Evolutionary conservation across 2,329 filamentous ascomycete genomes (phyloP).

Genomic region (Pezicula neosporulosa): DNA sequence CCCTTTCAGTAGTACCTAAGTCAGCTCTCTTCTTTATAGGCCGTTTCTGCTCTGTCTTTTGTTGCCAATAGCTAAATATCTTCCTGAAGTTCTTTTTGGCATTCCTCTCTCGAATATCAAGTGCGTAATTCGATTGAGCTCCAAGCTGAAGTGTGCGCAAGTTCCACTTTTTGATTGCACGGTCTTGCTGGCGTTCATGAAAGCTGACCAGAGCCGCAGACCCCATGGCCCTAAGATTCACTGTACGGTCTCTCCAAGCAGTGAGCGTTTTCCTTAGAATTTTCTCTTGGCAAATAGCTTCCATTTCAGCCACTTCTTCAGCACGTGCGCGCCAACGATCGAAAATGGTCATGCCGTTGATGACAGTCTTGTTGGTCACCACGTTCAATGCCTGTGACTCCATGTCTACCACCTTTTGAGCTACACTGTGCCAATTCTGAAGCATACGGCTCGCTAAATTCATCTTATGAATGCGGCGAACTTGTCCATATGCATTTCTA

Average conservation of each 20-base stretch:
- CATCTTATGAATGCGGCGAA: conserved; percentile 25
- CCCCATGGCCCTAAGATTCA: conserved; percentile 18
- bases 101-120: conserved; percentile 27
- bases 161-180: conserved; percentile 27
- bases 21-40: conserved; percentile 5
- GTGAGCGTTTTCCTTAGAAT: conserved; percentile 20
- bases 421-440: conserved; percentile 19
- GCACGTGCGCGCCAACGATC: conserved; percentile 26
- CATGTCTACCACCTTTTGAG: conserved; percentile 19
- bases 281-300: conserved; percentile 17
- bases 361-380: conserved; percentile 18
- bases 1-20: conserved; percentile 14
- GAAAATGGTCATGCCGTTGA: conserved; percentile 25
- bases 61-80: conserved; percentile 28
- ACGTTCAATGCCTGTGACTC: conserved; percentile 23
- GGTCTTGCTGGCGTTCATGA: conserved; percentile 21
- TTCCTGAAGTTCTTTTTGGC: conserved; percentile 27
- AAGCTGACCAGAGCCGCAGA: conserved; percentile 24
- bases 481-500: conserved; percentile 24
- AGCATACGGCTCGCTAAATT: conserved; percentile 22
- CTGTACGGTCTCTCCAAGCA: conserved; percentile 21
- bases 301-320: conserved; percentile 23
- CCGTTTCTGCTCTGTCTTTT: conserved; percentile 19
- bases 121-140: conserved; percentile 21
- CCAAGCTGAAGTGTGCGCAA: conserved; percentile 22